These are phyloP conservation scores for Coemansia sp. DNA, from an alignment of 192 early-diverging fungal genomes.

Conservation along the genomic window DNA sequence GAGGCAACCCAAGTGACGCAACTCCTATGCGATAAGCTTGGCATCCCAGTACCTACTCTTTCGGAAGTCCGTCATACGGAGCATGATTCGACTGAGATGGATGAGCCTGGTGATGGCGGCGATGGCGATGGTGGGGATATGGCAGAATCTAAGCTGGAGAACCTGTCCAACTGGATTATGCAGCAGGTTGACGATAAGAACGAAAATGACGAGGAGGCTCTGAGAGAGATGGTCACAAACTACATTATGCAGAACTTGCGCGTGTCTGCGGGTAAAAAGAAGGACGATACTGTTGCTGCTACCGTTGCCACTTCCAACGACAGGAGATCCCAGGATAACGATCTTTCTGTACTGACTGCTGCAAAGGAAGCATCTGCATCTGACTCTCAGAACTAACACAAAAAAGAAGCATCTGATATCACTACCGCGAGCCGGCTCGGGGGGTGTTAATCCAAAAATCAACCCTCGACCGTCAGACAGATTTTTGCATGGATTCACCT, in stretches of 20 bases:
- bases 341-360: not conserved
- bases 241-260: conserved; percentile 49
- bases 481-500: too few relatives aligned
- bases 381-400: not conserved
- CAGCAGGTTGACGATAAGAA: conserved; percentile 48
- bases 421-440: too few relatives aligned
- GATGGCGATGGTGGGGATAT: conserved; percentile 21
- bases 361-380: not conserved
- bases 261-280: conserved; percentile 15
- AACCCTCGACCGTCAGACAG: too few relatives aligned
- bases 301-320: conserved; percentile 40
- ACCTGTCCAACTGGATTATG: conserved; percentile 63
- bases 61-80: conserved; percentile 35
- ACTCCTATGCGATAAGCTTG: conserved; percentile 56
- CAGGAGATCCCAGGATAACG: conserved; percentile 36
- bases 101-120: too few relatives aligned
- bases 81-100: not conserved
- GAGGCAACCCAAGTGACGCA: conserved; percentile 68
- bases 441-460: not conserved
- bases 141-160: conserved; percentile 42
- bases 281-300: conserved; percentile 40
- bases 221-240: conserved; percentile 60
- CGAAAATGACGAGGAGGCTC: conserved; percentile 56
- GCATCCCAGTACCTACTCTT: conserved; percentile 54
- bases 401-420: not conserved